Evolutionary conservation across 768 basidiomycete species (phyloP), one percentile per base, ranked within the genome.

Genomic region (Tephrocybe sp.): DNA sequence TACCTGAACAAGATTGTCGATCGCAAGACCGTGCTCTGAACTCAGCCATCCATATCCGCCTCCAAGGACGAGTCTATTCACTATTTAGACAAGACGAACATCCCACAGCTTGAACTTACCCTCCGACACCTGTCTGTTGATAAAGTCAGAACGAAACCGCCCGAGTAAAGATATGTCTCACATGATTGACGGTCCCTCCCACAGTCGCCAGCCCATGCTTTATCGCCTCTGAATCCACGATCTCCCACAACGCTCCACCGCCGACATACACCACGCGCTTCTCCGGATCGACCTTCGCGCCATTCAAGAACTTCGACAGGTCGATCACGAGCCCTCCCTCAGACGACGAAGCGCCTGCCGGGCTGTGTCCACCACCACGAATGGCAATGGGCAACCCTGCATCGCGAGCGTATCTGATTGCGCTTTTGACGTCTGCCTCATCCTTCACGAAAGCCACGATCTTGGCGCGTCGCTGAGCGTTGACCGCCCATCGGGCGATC

Each of bases 1-100:
- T 54, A 73, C 67, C 52, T 68, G 63, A 7, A 68, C 57, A 25
- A 81, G 66, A 47, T 81, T 82, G 53, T 82, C 79, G 43, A 80
- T 63, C 0, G 62, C 70, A n/a, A 80, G 57, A 5, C 80, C 80
- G 61, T 72, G n/a, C n/a, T n/a, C n/a, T n/a, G n/a, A n/a, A n/a
- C n/a, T n/a, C n/a, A n/a, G n/a, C n/a, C n/a, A n/a, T n/a, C n/a
- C n/a, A n/a, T n/a, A n/a, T n/a, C n/a, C n/a, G n/a, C n/a, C n/a
- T n/a, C n/a, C n/a, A n/a, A 59, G n/a, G n/a, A n/a, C n/a, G n/a
- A n/a, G n/a, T n/a, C 54, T 65, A 40, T 52, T 67, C 68, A 28
- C 67, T 73, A n/a, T n/a, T n/a, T n/a, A n/a, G n/a, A n/a, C n/a
- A n/a, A n/a, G n/a, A n/a, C n/a, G n/a, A n/a, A n/a, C n/a, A n/a